Percentiles rank a stretch among this genome's conserved stretches.
These are phyloP conservation scores for Magnusiomyces fungicola DNA, from an alignment of 1,139 yeast genomes.

Conservation along the genomic window DNA sequence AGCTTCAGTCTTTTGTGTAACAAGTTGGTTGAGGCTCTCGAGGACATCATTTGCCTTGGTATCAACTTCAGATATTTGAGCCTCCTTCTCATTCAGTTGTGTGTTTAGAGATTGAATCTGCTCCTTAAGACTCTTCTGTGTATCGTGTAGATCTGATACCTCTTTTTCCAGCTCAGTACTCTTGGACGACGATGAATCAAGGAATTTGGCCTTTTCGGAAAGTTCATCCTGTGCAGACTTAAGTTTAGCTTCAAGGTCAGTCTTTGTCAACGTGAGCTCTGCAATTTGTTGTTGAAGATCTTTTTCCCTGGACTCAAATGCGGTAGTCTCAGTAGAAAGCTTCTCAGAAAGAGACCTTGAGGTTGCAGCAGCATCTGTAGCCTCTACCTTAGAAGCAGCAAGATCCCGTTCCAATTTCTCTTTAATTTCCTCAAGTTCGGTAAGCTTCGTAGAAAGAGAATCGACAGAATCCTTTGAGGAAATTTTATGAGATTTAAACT, in stretches of 20 bases:
- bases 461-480: not conserved
- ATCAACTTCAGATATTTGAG: conserved; percentile 13
- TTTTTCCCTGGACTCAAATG: not conserved
- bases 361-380: not conserved
- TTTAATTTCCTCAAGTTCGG: conserved; percentile 1
- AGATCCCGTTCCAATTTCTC: not conserved
- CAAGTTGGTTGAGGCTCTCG: not conserved
- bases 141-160: not conserved
- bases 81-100: conserved; percentile 11
- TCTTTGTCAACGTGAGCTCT: conserved; percentile 5
- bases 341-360: not conserved
- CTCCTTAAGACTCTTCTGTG: conserved; percentile 8
- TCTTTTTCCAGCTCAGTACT: conserved; percentile 7
- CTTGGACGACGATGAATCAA: conserved; percentile 5
- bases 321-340: not conserved
- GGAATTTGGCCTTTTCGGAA: not conserved
- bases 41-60: conserved; percentile 8
- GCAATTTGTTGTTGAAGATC: not conserved
- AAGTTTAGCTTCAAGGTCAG: conserved; percentile 6
- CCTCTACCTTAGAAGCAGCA: not conserved
- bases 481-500: not conserved
- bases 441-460: not conserved
- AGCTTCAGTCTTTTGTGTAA: not conserved
- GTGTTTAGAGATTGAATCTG: conserved; percentile 13
- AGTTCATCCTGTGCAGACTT: conserved; percentile 2